Evolutionary conservation across 106 monocot genomes (phyloP).

Genomic region (Acorus calamus): DNA sequence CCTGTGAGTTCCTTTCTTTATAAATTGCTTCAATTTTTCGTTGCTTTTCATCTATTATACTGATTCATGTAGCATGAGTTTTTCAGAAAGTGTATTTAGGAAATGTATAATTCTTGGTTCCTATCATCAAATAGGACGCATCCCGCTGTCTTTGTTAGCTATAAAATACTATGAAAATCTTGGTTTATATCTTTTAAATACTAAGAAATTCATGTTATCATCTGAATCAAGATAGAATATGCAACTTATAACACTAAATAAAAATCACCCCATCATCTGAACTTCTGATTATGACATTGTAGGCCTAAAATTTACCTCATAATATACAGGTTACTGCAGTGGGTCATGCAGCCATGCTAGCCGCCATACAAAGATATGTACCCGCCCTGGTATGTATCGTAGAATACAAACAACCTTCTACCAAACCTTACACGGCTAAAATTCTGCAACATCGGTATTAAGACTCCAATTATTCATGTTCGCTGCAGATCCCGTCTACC

Average conservation of each 20-base stretch:
- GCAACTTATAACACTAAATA: no score
- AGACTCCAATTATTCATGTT: background rate
- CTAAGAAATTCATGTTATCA: no score
- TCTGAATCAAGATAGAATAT: no score
- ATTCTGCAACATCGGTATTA: no score
- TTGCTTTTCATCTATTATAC: background rate
- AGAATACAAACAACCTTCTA: background rate
- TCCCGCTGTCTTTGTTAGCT: no score
- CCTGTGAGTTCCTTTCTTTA: constrained; percentile 60
- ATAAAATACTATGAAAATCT: no score
- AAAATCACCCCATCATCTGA: no score
- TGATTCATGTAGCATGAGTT: background rate
- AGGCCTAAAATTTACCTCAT: background rate
- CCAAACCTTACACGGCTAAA: background rate
- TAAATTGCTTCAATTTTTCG: background rate
- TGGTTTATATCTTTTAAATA: no score
- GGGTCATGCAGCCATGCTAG: constrained; percentile 93
- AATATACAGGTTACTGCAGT: constrained; percentile 79
- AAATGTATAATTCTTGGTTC: no score
- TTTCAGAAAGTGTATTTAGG: no score
- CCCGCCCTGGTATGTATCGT: constrained; percentile 58
- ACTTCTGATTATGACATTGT: no score
- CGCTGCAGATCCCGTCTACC: constrained; percentile 74
- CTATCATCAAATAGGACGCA: no score
- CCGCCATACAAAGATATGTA: constrained; percentile 92